Base-by-base conservation (phyloP, 345 rosid genomes). In the Gossypioides kirkii region DNA sequence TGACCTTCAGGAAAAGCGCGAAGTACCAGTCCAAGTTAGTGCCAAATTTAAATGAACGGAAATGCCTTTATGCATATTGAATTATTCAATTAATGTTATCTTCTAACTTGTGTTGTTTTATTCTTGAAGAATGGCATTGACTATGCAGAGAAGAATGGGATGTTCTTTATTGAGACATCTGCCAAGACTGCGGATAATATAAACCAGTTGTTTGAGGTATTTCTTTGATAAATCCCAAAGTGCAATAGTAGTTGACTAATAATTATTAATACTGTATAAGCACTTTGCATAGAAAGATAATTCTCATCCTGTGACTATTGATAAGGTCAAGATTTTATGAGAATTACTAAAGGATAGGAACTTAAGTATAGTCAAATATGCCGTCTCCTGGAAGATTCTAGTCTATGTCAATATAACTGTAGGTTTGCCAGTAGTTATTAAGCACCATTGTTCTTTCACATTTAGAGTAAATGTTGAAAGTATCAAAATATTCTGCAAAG, bases 101-200 rank as follows among this genome's bases (percentile, higher is more conserved):
- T 72, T 73, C 53, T 38, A 1, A 17, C 78, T 25, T 54, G 16
- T 74, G 18, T 72, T 77, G 22, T 74, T 73, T 69, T 18, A 3
- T 72, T 61, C 20, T 73, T 76, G 73, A 85, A 94, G 98, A 97
- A 90, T 81, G 98, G 93, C 47, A 81, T 85, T 55, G 95, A 92
- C 73, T 90, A 88, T 77, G 97, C 98, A 6, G 98, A 94, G 92
- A 92, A 89, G 82, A 94, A 94, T 66, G 89, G 97, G 23, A 94
- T 94, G 98, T 94, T 94, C 88, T 94, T 90, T 73, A 92, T 94
- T 4, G 98, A 94, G 90, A 89, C 97, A 45, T 94, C 98, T 36
- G 98, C 98, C 41, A 94, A 94, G 83, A 94, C 98, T 65, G 97
- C 98, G 12, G 97, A 92, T 80, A 94, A 94, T 76, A 92, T 94